Percentiles rank a stretch among this genome's conserved stretches.
These are phyloP conservation scores for Starmerella riodocensis DNA, from an alignment of 805 yeast species.

Conservation along the genomic window DNA sequence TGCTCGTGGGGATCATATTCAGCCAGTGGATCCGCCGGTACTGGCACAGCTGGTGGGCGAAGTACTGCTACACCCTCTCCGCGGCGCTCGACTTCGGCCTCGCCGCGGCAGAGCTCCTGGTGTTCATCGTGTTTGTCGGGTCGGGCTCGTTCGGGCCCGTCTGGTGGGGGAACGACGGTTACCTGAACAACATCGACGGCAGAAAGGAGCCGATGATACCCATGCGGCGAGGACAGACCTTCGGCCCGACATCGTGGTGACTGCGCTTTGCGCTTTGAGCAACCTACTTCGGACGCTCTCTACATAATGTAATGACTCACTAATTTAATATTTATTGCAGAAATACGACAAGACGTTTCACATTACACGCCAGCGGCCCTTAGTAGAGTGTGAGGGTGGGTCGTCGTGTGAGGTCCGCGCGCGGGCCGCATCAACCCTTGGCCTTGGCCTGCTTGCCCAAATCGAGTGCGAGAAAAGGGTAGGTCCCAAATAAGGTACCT, in stretches of 20 bases:
- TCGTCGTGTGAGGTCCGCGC: too few species aligned
- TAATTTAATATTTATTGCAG: too few species aligned
- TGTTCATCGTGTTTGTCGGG: slow-evolving; percentile 40
- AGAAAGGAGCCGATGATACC: slow-evolving; percentile 24
- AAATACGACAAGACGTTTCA: too few species aligned
- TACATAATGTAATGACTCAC: too few species aligned
- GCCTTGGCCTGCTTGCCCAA: too few species aligned
- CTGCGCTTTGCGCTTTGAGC: too few species aligned
- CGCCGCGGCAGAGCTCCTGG: slow-evolving; percentile 46
- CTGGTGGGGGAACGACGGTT: slow-evolving; percentile 60
- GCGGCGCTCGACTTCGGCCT: slow-evolving; percentile 57
- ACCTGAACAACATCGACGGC: slow-evolving; percentile 31
- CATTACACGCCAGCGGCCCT: too few species aligned
- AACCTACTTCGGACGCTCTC: too few species aligned
- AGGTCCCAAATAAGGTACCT: too few species aligned
- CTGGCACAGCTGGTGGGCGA: slow-evolving; percentile 62
- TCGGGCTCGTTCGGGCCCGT: slow-evolving; percentile 30
- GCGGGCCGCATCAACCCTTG: too few species aligned
- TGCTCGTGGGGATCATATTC: slow-evolving; percentile 42
- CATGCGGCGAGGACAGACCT: slow-evolving; percentile 32
- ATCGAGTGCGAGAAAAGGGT: too few species aligned
- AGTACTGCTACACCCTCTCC: slow-evolving; percentile 54
- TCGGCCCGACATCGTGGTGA: slow-evolving; percentile 41
- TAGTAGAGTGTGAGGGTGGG: too few species aligned
- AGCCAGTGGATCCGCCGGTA: slow-evolving; percentile 43